Evolutionary conservation across 306 rosid genomes (phyloP), one percentile per base, ranked within the genome.

Genomic region (Gastrolobium bilobum): DNA sequence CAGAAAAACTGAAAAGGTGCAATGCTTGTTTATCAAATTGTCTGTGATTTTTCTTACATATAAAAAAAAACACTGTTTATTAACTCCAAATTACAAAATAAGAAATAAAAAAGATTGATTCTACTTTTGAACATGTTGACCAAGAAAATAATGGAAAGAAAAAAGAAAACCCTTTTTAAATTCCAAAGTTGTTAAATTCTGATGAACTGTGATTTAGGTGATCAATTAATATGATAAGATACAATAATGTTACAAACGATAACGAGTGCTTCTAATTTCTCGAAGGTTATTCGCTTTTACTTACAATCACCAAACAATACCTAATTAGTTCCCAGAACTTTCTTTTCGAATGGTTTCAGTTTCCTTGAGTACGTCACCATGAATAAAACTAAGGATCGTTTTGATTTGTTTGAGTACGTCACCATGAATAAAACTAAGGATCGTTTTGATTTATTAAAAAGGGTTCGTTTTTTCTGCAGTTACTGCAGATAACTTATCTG

Each of bases 241-340:
- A 20, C 26, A 20, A 20, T 8, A 10, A 5, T 53, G 4, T 10
- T 13, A 9, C 14, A 39, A 8, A 34, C 1, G 39, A 66, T 9
- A 52, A n/a, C 8, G 68, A 7, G 10, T 1, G 10, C 51, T 51
- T 51, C 20, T 29, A 51, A 35, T 37, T 26, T 64, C 52, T 63
- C 34, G 29, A 13, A 11, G 15, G 35, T 4, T 30, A 31, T 1
- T n/a, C 9, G 47, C 20, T 50, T 71, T 54, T 54, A 35, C 57
- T 66, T 59, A 33, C 37, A 60, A 20, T 63, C 33, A 83, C 86
- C 86, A 78, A 83, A 83, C 83, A 72, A 40, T 4, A 79, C 84
- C 87, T 73, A 66, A 66, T 54, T 42, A 51, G 5, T 31, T 6
- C 30, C 64, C 52, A 62, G 54, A 62, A 61, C 9, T 2, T 63